Percentiles rank a stretch among this genome's conserved stretches.
Conservation (phyloP, 768 basidiomycete genomes). For the Galerina sulciceps region DNA sequence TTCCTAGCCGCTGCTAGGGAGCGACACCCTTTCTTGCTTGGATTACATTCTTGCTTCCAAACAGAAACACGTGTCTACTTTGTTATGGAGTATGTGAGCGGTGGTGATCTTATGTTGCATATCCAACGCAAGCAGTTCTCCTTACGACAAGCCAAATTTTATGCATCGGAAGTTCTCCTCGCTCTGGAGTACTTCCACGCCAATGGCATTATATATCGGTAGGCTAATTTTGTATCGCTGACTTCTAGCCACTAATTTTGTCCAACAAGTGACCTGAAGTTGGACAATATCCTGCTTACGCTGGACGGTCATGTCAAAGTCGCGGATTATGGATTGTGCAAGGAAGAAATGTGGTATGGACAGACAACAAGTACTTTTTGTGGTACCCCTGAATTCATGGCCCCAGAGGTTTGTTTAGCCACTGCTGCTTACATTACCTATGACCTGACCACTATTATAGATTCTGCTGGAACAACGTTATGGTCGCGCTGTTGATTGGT, state of each 20-base stretch:
- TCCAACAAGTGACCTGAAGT: slow-evolving; percentile 81
- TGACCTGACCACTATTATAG: slow-evolving; percentile 42
- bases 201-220: slow-evolving; percentile 99
- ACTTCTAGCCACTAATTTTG: neutral
- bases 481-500: slow-evolving; percentile 99
- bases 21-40: slow-evolving; percentile 96
- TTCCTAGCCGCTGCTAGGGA: slow-evolving; percentile 97
- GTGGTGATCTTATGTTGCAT: slow-evolving; percentile 98
- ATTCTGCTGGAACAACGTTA: slow-evolving; percentile 99
- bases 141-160: slow-evolving; percentile 97
- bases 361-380: slow-evolving; percentile 98
- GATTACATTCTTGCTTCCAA: slow-evolving; percentile 98
- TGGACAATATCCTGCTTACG: slow-evolving; percentile 97
- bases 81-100: slow-evolving; percentile 99
- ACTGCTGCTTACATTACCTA: neutral
- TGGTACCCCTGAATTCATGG: slow-evolving; percentile 99
- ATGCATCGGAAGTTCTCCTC: slow-evolving; percentile 94
- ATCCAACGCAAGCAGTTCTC: slow-evolving; percentile 99
- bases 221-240: neutral
- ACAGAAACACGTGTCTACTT: slow-evolving; percentile 99
- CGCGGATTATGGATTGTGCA: slow-evolving; percentile 98
- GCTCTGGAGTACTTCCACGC: slow-evolving; percentile 98
- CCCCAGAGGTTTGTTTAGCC: slow-evolving; percentile 80
- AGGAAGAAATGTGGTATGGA: slow-evolving; percentile 98
- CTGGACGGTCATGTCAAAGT: slow-evolving; percentile 98